Conservation (phyloP, 1,284 basidiomycete genomes). For the Apiotrichum veenhuisii region DNA sequence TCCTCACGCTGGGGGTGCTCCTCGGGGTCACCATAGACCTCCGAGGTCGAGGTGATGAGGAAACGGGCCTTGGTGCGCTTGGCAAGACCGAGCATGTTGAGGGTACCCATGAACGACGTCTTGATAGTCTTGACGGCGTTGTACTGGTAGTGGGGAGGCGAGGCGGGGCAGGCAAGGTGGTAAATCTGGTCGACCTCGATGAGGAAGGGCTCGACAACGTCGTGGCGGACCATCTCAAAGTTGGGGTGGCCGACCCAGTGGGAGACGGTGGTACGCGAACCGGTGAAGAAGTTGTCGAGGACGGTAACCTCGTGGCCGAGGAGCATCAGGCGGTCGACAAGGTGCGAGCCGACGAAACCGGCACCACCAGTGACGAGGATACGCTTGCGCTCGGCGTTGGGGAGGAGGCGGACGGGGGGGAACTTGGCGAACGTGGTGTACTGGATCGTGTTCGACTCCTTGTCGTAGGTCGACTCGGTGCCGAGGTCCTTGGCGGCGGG, state of each 20-base stretch:
- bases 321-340: slow-evolving; percentile 94
- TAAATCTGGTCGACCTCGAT: slow-evolving; percentile 98
- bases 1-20: slow-evolving; percentile 94
- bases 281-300: slow-evolving; percentile 97
- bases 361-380: slow-evolving; percentile 88
- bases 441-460: slow-evolving; percentile 72
- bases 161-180: slow-evolving; percentile 92
- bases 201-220: slow-evolving; percentile 93
- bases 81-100: slow-evolving; percentile 98
- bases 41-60: slow-evolving; percentile 85
- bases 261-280: slow-evolving; percentile 80
- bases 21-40: slow-evolving; percentile 95
- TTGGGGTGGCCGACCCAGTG: slow-evolving; percentile 97
- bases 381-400: slow-evolving; percentile 74
- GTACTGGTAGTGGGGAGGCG: slow-evolving; percentile 91
- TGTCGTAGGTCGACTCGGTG: slow-evolving; percentile 77
- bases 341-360: slow-evolving; percentile 95
- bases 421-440: slow-evolving; percentile 87
- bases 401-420: slow-evolving; percentile 81
- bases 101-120: slow-evolving; percentile 93
- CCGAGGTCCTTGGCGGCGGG: slow-evolving; percentile 56
- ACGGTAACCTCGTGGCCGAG: slow-evolving; percentile 97
- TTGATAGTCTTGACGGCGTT: slow-evolving; percentile 96
- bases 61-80: slow-evolving; percentile 96
- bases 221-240: slow-evolving; percentile 95